phyloP scores from a whole-genome alignment of 345 rosid genomes.

The Tarenaya hassleriana region DNA sequence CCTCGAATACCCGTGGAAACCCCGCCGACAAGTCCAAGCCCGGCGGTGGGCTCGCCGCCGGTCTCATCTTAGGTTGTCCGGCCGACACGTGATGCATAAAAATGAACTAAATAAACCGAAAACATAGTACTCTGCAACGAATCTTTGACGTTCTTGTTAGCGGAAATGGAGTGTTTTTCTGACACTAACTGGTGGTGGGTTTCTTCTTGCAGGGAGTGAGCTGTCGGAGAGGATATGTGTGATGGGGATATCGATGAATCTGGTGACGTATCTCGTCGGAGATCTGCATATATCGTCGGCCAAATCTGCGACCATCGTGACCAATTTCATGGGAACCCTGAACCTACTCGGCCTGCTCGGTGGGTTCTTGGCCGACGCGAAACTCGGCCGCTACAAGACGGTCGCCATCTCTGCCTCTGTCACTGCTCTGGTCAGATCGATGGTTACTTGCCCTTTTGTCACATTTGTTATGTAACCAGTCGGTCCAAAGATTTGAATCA shows the following conservation, averaged over 20 bases:
- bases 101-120: not conserved
- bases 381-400: constrained; percentile 71
- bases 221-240: constrained; percentile 87
- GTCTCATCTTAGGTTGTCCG: constrained; percentile 66
- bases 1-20: constrained; percentile 46
- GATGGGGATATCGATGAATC: constrained; percentile 87
- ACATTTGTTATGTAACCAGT: no score
- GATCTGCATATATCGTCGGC: constrained; percentile 72
- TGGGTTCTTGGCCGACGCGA: constrained; percentile 92
- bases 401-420: constrained; percentile 60
- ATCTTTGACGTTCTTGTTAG: constrained; percentile 9
- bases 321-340: constrained; percentile 91
- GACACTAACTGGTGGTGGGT: constrained; percentile 1
- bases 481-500: no score
- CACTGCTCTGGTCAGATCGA: constrained; percentile 56
- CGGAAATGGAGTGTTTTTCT: constrained; percentile 7
- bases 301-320: constrained; percentile 71
- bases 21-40: constrained; percentile 66
- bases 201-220: constrained; percentile 61
- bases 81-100: not conserved
- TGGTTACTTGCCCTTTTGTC: no score
- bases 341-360: constrained; percentile 79
- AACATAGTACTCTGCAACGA: constrained; percentile 8
- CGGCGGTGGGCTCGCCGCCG: constrained; percentile 95
- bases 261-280: constrained; percentile 78